Evolutionary conservation across 2,329 filamentous ascomycete genomes (phyloP).

Genomic region (Cladosporium sphaerospermum): DNA sequence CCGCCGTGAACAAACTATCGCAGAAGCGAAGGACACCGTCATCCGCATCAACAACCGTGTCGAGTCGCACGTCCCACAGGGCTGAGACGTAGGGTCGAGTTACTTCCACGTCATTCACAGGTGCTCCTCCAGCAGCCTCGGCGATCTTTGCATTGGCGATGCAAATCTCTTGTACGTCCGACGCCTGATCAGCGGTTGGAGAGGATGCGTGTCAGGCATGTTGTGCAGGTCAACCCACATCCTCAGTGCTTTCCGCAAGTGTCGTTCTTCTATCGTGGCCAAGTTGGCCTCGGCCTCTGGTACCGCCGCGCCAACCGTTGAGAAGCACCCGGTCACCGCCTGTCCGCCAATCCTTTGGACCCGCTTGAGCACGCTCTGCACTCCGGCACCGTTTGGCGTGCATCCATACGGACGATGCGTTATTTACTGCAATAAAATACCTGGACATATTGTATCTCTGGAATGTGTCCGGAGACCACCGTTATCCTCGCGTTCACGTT

Average conservation of each 20-base stretch:
- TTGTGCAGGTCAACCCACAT: not conserved
- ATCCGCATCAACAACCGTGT: not conserved
- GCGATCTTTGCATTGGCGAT: not conserved
- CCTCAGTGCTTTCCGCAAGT: not conserved
- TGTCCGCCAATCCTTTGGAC: conserved; percentile 1
- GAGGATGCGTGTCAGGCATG: not conserved
- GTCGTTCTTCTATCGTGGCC: not conserved
- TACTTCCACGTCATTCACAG: not conserved
- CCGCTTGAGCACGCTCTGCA: not conserved
- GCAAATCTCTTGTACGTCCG: not conserved
- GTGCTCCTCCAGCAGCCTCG: not conserved
- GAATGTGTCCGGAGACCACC: too few relatives aligned
- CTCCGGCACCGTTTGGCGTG: not conserved
- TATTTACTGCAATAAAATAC: too few relatives aligned
- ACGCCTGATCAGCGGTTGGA: not conserved
- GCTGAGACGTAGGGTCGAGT: not conserved
- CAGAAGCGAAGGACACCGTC: too few relatives aligned
- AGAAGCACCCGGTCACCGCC: not conserved
- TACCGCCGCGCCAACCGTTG: not conserved
- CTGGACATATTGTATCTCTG: too few relatives aligned
- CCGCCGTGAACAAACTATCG: too few relatives aligned
- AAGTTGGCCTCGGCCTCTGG: conserved; percentile 1
- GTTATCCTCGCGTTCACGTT: too few relatives aligned
- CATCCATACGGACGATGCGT: conserved; percentile 2
- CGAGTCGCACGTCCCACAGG: not conserved